Evolutionary conservation across 805 yeast genomes (phyloP).

Genomic region (Ogataea methylovora): DNA sequence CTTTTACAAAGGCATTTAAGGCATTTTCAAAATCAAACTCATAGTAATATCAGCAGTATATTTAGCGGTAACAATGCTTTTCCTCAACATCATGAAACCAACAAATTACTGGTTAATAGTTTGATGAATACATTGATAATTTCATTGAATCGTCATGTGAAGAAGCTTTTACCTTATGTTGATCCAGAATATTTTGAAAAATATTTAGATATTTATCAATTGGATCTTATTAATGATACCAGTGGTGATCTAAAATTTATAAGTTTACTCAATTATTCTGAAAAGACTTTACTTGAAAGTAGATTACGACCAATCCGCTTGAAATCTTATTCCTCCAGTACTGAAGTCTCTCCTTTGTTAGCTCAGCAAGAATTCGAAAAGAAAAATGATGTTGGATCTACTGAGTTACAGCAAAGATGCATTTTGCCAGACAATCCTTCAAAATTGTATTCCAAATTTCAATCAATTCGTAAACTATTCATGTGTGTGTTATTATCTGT

Average conservation of each 20-base stretch:
- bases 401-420: background rate
- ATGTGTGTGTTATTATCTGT: conserved; percentile 16
- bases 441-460: conserved; percentile 10
- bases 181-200: conserved; percentile 12
- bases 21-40: conserved; percentile 2
- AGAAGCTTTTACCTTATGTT: conserved; percentile 7
- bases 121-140: conserved; percentile 12
- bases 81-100: background rate
- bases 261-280: conserved; percentile 12
- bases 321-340: conserved; percentile 14
- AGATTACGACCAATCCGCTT: conserved; percentile 12
- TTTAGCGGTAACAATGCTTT: background rate
- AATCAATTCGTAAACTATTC: conserved; percentile 13
- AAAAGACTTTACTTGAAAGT: conserved; percentile 2
- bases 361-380: background rate
- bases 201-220: conserved; percentile 18
- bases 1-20: conserved; percentile 5
- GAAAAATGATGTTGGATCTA: background rate
- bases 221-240: conserved; percentile 13
- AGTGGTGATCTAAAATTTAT: conserved; percentile 13
- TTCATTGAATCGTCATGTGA: conserved; percentile 11
- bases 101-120: conserved; percentile 9
- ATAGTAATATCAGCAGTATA: no score
- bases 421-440: conserved; percentile 8
- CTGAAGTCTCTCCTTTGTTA: background rate